Conservation (phyloP, 345 rosid genomes). For the Eucalyptus tenuipes region DNA sequence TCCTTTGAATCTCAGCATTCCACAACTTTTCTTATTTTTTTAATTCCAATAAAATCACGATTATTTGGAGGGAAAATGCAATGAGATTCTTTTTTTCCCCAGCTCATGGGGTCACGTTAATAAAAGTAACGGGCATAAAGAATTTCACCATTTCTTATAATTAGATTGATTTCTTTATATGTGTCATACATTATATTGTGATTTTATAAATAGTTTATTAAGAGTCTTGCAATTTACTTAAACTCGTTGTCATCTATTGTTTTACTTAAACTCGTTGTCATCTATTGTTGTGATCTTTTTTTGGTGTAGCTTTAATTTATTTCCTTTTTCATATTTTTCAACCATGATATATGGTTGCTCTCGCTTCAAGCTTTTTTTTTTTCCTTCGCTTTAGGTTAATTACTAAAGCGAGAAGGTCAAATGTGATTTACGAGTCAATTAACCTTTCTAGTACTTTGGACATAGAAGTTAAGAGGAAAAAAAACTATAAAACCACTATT, state of each 20-base stretch:
- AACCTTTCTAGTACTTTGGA: not conserved
- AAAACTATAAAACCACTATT: not conserved
- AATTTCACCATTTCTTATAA: not conserved
- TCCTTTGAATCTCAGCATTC: not conserved
- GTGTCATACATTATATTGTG: accelerated
- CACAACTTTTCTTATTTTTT: not conserved
- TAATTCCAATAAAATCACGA: not conserved
- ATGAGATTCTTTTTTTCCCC: not conserved
- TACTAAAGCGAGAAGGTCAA: not conserved
- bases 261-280: not conserved
- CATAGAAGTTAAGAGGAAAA: not conserved
- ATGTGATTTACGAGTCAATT: not conserved
- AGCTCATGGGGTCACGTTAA: not conserved
- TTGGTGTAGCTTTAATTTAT: not conserved
- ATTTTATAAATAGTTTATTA: not conserved
- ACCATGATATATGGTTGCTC: not conserved
- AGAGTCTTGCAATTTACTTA: not conserved
- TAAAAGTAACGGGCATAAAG: not conserved
- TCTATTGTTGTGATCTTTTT: not conserved
- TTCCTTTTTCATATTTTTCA: not conserved
- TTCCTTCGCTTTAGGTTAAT: not conserved
- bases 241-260: not conserved
- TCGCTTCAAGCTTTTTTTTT: not conserved
- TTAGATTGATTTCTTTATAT: not conserved
- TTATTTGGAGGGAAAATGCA: not conserved